These are phyloP conservation scores for Wickerhamiella australiensis DNA, from an alignment of 805 yeast genomes.

Conservation along the genomic window DNA sequence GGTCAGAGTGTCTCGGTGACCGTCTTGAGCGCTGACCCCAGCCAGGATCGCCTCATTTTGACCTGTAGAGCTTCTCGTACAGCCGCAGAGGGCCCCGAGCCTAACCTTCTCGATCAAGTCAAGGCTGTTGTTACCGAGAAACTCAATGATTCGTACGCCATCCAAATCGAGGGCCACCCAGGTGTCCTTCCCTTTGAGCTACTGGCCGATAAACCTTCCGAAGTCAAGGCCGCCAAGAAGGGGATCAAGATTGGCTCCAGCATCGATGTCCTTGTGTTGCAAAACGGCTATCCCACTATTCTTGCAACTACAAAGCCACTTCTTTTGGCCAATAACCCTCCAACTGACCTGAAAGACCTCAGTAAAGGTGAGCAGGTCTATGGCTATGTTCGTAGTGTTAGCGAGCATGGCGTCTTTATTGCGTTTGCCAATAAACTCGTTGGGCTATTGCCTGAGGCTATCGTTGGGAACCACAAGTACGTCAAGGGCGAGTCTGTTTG, in stretches of 20 bases:
- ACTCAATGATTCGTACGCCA: slow-evolving; percentile 57
- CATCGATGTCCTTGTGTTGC: slow-evolving; percentile 51
- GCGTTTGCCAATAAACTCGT: slow-evolving; percentile 68
- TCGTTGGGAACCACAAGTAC: slow-evolving; percentile 41
- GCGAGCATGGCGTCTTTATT: slow-evolving; percentile 64
- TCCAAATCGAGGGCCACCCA: slow-evolving; percentile 41
- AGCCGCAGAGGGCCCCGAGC: slow-evolving; percentile 1
- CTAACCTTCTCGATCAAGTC: slow-evolving; percentile 33
- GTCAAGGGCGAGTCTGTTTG: slow-evolving; percentile 57
- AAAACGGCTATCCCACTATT: slow-evolving; percentile 46
- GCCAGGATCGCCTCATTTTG: slow-evolving; percentile 46
- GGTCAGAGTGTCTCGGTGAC: slow-evolving; percentile 78
- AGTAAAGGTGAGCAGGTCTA: slow-evolving; percentile 52
- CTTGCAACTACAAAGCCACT: slow-evolving; percentile 55
- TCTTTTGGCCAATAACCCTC: slow-evolving; percentile 50
- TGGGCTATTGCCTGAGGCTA: slow-evolving; percentile 67
- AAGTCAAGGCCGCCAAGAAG: slow-evolving; percentile 65
- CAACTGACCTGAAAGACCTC: slow-evolving; percentile 55
- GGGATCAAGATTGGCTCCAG: slow-evolving; percentile 49
- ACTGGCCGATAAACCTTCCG: slow-evolving; percentile 53
- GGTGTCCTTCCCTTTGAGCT: slow-evolving; percentile 44
- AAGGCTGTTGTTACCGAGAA: slow-evolving; percentile 57
- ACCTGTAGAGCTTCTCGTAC: slow-evolving; percentile 41
- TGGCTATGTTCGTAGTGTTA: slow-evolving; percentile 66
- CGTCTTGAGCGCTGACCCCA: slow-evolving; percentile 45